Evolutionary conservation across 2,329 filamentous ascomycete genomes (phyloP).

Genomic region (Hypocreales sp.): DNA sequence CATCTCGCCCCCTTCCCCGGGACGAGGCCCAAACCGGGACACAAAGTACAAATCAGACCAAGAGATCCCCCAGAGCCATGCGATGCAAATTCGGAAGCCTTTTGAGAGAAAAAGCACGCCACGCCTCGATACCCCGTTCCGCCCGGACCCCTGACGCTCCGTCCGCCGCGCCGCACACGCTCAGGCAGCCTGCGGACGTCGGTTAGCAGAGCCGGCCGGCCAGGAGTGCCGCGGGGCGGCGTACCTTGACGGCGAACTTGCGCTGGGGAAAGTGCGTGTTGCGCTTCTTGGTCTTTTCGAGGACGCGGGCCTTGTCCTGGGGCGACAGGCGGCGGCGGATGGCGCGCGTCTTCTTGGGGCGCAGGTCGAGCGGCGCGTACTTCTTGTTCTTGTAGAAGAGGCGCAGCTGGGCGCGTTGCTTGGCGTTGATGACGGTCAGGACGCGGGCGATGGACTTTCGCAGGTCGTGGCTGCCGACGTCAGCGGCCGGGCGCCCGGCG

Average conservation of each 20-base stretch:
- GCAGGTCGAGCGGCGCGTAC: constrained; percentile 96
- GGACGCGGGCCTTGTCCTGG: constrained; percentile 70
- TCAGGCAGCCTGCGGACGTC: constrained; percentile 4
- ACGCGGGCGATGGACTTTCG: constrained; percentile 99
- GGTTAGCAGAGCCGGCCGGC: too few species aligned
- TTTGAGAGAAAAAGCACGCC: constrained; percentile 21
- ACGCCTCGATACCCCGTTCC: constrained; percentile 16
- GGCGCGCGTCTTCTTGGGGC: constrained; percentile 94
- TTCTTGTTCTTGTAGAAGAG: constrained; percentile 99
- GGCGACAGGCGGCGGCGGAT: constrained; percentile 90
- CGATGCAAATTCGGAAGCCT: constrained; percentile 21
- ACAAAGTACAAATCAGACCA: constrained; percentile 23
- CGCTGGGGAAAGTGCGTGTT: constrained; percentile 91
- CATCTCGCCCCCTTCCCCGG: constrained; percentile 16
- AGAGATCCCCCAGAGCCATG: constrained; percentile 21
- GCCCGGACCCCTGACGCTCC: constrained; percentile 2
- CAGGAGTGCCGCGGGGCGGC: constrained; percentile 1
- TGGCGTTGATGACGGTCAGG: constrained; percentile 98
- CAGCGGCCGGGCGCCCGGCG: too few species aligned
- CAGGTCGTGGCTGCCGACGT: constrained; percentile 91
- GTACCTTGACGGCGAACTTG: constrained; percentile 97
- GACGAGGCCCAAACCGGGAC: constrained; percentile 20
- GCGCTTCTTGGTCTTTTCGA: constrained; percentile 96
- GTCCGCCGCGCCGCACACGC: too few species aligned
- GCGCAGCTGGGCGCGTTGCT: constrained; percentile 94